Evolutionary conservation across 371 early-diverging fungal genomes (phyloP), one percentile per base, ranked within the genome.

Genomic region (Phascolomyces articulosus): DNA sequence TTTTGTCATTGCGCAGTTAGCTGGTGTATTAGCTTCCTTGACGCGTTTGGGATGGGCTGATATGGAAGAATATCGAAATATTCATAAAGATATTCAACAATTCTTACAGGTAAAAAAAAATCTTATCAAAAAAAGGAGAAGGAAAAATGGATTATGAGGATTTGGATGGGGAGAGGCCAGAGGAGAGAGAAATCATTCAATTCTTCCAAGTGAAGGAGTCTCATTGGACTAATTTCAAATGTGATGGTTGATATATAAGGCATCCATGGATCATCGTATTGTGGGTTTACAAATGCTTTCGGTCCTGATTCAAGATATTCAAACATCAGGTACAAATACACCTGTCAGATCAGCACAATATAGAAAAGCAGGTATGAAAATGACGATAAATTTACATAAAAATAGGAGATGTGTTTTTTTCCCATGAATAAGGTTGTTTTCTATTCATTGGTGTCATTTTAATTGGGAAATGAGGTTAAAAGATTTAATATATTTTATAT

Each of bases 21-120:
- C 90, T 16, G 86, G 87, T 63, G 80, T 93, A 2, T 86, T 93
- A 64, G 86, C 91, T n/a, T 66, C 88, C 28, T 75, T 95, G 31
- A 91, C 93, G 24, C 90, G 92, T 65, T 71, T 93, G 16, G 93
- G 93, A 8, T 95, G 96, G 95, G 81, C 87, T 41, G 94, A 93
- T 40, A 70, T 86, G 23, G 83, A 85, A 16, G 89, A 90, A 38
- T 94, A 92, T 66, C 84, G 83, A 40, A 78, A 83, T 27, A 80
- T 90, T 0, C 68, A 90, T 24, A 84, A 84, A 58, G 88, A 90
- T 47, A 75, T 93, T 28, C 67, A 82, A 15, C 87, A 88, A 60
- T 91, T 91, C 65, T 79, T 89, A 40, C 85, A 91, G 78, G 91
- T 87, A 74, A 70, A 15, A 31, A n/a, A 4, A n/a, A 13, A 44